These are phyloP conservation scores for Ophiobolus disseminans DNA, from an alignment of 2,329 filamentous ascomycete genomes.

Conservation along the genomic window DNA sequence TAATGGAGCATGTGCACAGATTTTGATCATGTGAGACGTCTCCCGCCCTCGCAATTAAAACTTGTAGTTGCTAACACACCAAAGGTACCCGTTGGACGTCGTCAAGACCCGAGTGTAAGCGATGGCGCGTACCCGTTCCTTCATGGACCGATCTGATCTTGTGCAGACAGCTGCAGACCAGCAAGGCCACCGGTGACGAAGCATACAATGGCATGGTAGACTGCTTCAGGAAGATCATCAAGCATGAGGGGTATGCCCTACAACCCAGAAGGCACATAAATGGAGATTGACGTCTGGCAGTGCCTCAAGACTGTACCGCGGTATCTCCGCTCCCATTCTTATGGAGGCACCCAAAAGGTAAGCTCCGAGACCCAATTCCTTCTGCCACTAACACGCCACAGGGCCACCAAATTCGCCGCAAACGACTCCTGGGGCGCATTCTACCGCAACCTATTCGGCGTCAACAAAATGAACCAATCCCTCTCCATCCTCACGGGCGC, in stretches of 20 bases:
- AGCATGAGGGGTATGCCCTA: slow-evolving; percentile 84
- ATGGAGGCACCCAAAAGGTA: slow-evolving; percentile 93
- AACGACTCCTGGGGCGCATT: slow-evolving; percentile 98
- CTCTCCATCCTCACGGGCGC: slow-evolving; percentile 93
- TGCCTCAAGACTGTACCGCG: slow-evolving; percentile 89
- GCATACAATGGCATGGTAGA: slow-evolving; percentile 97
- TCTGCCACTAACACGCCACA: slow-evolving; percentile 32
- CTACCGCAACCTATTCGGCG: slow-evolving; percentile 86
- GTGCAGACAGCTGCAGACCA: slow-evolving; percentile 83
- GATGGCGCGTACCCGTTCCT: slow-evolving; percentile 8
- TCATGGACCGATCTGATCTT: slow-evolving; percentile 30
- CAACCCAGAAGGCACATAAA: not conserved
- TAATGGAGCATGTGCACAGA: slow-evolving; percentile 61
- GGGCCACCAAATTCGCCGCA: slow-evolving; percentile 97
- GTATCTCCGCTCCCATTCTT: slow-evolving; percentile 92
- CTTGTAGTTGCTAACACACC: slow-evolving; percentile 6
- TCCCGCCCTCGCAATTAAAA: not conserved
- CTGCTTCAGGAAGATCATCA: slow-evolving; percentile 97
- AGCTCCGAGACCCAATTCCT: not conserved
- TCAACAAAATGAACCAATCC: slow-evolving; percentile 86
- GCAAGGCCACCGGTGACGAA: slow-evolving; percentile 75
- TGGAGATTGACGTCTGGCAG: slow-evolving; percentile 54
- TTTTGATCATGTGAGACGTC: slow-evolving; percentile 76
- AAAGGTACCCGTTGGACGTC: slow-evolving; percentile 97
- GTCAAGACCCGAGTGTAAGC: slow-evolving; percentile 96